These are phyloP conservation scores for Cornus kousa DNA, from an alignment of 148 eudicot species.

Conservation along the genomic window DNA sequence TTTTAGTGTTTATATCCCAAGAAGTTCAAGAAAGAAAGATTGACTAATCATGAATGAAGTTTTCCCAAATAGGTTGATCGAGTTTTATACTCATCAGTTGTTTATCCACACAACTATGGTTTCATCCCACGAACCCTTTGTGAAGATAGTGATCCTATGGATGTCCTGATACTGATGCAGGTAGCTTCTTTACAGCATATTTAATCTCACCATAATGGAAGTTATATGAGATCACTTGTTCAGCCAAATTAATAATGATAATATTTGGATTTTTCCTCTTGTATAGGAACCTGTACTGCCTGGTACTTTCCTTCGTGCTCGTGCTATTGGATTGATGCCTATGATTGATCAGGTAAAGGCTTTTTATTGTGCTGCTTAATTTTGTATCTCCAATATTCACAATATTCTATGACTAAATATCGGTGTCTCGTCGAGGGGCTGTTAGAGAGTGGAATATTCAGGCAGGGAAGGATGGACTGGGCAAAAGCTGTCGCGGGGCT, in stretches of 20 bases:
- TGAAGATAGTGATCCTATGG: slow-evolving; percentile 94
- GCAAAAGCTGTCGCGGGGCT: background rate
- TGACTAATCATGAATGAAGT: slow-evolving; percentile 7
- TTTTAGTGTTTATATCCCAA: background rate
- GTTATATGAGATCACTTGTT: background rate
- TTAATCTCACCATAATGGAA: background rate
- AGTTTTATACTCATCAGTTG: slow-evolving; percentile 88
- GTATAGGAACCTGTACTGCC: slow-evolving; percentile 74
- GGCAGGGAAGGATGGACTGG: background rate
- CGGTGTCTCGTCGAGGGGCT: background rate
- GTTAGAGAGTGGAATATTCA: background rate
- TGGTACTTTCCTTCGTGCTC: slow-evolving; percentile 87
- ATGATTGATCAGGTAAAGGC: slow-evolving; percentile 90
- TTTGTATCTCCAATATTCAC: background rate
- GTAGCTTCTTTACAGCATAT: slow-evolving; percentile 25
- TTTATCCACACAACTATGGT: slow-evolving; percentile 97
- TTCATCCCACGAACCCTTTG: slow-evolving; percentile 94
- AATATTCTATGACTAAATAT: background rate
- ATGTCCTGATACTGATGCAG: slow-evolving; percentile 94
- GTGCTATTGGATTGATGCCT: slow-evolving; percentile 96
- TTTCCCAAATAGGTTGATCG: slow-evolving; percentile 71
- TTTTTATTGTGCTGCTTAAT: slow-evolving; percentile 8
- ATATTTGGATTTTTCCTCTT: slow-evolving; percentile 6
- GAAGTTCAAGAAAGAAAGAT: background rate
- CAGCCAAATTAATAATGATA: slow-evolving; percentile 3